phyloP scores from a whole-genome alignment of 164 flowering plant genomes.

The Magnolia sinica region DNA sequence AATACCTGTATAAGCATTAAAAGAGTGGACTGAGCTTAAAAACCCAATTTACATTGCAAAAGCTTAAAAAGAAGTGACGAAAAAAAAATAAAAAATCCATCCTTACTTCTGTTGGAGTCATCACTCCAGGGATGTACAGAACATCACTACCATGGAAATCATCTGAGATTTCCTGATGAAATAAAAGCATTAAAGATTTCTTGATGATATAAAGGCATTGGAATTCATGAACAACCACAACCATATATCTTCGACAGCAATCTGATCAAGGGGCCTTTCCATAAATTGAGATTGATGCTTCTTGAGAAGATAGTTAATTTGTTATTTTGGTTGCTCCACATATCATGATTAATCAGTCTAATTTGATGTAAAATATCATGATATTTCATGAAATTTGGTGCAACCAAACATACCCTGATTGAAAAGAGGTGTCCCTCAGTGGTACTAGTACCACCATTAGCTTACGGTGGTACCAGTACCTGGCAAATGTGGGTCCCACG shows the following conservation, averaged over 20 bases:
- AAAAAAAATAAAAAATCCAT: neutral
- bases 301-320: no score
- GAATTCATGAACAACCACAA: neutral
- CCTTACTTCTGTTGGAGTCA: constrained; percentile 87
- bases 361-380: no score
- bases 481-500: no score
- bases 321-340: no score
- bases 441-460: no score
- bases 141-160: constrained; percentile 36
- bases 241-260: neutral
- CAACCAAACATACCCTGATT: no score
- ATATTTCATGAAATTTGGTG: no score
- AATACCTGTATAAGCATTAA: constrained; percentile 18
- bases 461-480: no score
- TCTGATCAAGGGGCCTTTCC: no score
- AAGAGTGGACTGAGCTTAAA: neutral
- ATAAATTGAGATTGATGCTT: no score
- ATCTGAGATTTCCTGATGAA: constrained; percentile 48
- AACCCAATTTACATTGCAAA: neutral
- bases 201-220: constrained; percentile 21
- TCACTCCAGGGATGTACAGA: constrained; percentile 78
- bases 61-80: neutral
- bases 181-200: constrained; percentile 29
- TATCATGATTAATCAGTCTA: no score
- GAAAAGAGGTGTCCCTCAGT: no score